A percentile compares a stretch with the other conserved stretches of the same genome.
These are phyloP conservation scores for Claviceps arundinis DNA, from an alignment of 2,329 filamentous ascomycete species.

Conservation along the genomic window DNA sequence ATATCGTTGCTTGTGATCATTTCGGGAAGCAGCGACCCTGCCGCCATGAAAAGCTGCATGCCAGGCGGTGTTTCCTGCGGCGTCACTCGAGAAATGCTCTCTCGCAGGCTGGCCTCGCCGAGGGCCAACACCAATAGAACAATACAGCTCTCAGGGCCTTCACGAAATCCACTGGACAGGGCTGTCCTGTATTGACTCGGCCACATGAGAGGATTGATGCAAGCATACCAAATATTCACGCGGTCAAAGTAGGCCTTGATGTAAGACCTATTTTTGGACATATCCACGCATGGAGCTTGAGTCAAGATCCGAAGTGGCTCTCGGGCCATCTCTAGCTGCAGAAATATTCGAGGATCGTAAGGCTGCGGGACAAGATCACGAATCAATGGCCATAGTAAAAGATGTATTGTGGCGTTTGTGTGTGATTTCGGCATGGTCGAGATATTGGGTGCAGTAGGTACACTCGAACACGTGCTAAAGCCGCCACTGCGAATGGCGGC, in stretches of 20 bases:
- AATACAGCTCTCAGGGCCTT: constrained; percentile 63
- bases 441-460: too few species aligned
- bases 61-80: too few species aligned
- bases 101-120: too few species aligned
- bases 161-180: constrained; percentile 60
- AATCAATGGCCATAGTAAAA: constrained; percentile 71
- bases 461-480: too few species aligned
- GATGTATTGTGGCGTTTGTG: constrained; percentile 65
- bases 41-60: too few species aligned
- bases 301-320: constrained; percentile 58
- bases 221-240: constrained; percentile 77
- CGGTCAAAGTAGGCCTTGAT: constrained; percentile 69
- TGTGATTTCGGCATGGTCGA: constrained; percentile 70
- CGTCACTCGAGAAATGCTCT: too few species aligned
- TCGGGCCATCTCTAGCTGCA: constrained; percentile 69
- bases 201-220: constrained; percentile 75
- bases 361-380: constrained; percentile 62
- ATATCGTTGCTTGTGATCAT: too few species aligned
- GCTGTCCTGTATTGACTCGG: constrained; percentile 61
- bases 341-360: constrained; percentile 68
- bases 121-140: too few species aligned
- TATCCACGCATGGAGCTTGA: constrained; percentile 46
- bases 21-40: too few species aligned
- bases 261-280: constrained; percentile 62
- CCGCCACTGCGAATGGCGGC: too few species aligned